Conservation (phyloP, 2,329 filamentous ascomycete genomes). For the Intubia oerlemansii region DNA sequence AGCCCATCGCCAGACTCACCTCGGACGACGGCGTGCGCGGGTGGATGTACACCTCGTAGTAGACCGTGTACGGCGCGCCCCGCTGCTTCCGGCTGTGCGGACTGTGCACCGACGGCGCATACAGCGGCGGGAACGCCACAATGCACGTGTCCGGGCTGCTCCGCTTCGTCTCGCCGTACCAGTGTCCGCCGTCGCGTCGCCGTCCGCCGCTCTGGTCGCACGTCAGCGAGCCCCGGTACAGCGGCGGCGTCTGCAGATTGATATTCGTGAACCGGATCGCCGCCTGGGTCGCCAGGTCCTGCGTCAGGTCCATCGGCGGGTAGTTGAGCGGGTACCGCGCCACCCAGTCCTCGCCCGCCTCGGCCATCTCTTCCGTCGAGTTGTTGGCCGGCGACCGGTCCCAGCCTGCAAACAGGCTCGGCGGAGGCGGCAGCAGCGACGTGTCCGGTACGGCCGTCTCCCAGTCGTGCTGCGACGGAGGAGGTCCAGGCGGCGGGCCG, state of each 20-base stretch:
- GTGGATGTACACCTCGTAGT: slow-evolving; percentile 42
- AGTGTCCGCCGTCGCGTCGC: too few relatives aligned
- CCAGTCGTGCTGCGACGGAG: slow-evolving; percentile 38
- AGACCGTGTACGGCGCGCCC: slow-evolving; percentile 28
- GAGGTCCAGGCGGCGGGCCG: slow-evolving; percentile 9
- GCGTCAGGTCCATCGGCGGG: slow-evolving; percentile 21
- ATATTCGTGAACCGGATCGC: slow-evolving; percentile 31
- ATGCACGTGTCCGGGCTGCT: slow-evolving; percentile 39
- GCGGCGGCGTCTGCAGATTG: slow-evolving; percentile 27
- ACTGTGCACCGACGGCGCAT: slow-evolving; percentile 36
- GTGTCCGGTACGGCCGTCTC: slow-evolving; percentile 49
- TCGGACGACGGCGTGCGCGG: slow-evolving; percentile 13
- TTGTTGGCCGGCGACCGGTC: slow-evolving; percentile 49
- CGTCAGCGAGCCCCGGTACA: slow-evolving; percentile 24
- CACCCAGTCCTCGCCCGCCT: slow-evolving; percentile 47
- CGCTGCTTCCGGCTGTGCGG: slow-evolving; percentile 14
- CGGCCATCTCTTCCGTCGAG: slow-evolving; percentile 23
- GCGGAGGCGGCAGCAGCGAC: slow-evolving; percentile 50
- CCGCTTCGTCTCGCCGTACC: slow-evolving; percentile 20
- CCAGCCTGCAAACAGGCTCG: slow-evolving; percentile 40
- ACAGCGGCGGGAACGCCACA: slow-evolving; percentile 47
- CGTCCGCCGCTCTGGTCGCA: slow-evolving; percentile 21
- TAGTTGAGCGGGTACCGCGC: slow-evolving; percentile 31
- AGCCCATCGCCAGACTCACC: slow-evolving; percentile 42
- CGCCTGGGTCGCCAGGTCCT: slow-evolving; percentile 9